Evolutionary conservation across 805 yeast species (phyloP), one percentile per base, ranked within the genome.

Genomic region (Kregervanrija delftensis): DNA sequence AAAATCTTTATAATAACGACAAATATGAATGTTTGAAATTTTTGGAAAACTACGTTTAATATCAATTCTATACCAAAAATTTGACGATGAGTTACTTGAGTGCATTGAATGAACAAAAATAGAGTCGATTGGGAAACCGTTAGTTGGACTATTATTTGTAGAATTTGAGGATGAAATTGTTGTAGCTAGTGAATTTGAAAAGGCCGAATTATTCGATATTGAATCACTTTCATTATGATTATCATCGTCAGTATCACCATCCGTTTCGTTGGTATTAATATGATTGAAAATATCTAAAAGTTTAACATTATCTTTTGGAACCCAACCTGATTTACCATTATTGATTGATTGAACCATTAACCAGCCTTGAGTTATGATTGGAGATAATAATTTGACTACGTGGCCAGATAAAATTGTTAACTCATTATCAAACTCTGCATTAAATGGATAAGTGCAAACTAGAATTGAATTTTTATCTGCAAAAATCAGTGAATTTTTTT

Each of bases 341-440:
- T 74, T 76, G 32, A 78, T 68, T n/a, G 76, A 72, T 55, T 77
- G 76, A 8, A 76, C 83, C 37, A 76, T 56, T 2, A 77, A 57
- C 80, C 81, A 76, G 1, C 81, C 83, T 51, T 72, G 70, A 1
- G 72, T 30, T 1, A 44, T 72, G 36, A 65, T 67, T 35, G 72
- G 59, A 42, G 72, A 72, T 5, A 77, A 48, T 15, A 79, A 57
- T 53, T 74, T 77, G 28, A 79, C 59, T 13, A 76, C 69, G 47
- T 76, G 83, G 11, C 82, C 82, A 35, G 69, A 69, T 2, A 60
- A 57, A 1, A 76, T 65, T 1, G 71, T 52, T 8, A 79, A 57
- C 52, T 79, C 84, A 38, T 65, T 61, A 4, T 37, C 31, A 22
- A 39, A 48, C 31, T 49, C 51, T 10, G 51, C 53, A 9, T 16